Evolutionary conservation across 805 yeast species (phyloP), one percentile per base, ranked within the genome.

Genomic region (Metschnikowia proteae): DNA sequence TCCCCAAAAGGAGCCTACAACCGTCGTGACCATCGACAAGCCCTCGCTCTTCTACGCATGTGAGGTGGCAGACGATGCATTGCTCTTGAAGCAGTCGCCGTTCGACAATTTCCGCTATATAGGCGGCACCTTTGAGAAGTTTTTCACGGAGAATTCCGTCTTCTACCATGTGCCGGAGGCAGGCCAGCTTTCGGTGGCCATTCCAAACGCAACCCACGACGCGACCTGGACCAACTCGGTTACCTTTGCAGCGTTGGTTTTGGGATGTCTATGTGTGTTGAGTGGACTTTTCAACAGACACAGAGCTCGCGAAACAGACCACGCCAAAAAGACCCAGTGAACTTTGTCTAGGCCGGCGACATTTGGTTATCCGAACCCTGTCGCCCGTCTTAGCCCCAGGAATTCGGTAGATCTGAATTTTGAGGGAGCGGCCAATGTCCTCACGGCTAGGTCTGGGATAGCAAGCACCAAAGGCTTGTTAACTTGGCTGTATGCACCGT

Each of bases 41-140:
- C 73, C 75, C 4, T 36, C 56, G 13, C 38, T 71, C 6, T 72
- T 73, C 48, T 65, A 62, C 38, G 77, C 71, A 3, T 73, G 78
- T 56, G 67, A 66, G 28, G 69, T 62, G 6, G 39, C 49, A 0
- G 57, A 25, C 9, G 68, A 69, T 28, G 59, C 59, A 3, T 54
- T 61, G 22, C 54, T 67, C 10, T 50, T 73, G n/a, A 53, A 53
- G 10, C 57, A 59, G 11, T 70, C 74, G 8, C 77, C 78, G 1
- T 73, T 73, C 44, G 68, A 68, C 48, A 63, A 61, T 46, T 61
- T 54, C 37, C 38, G 26, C 25, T 42, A 41, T 6, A 49, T 67
- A 22, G 76, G 75, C 1, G 70, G 71, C 34, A 59, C 61, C 26
- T 72, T 59, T 52, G 70, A 69, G 53, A 52, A 59, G 23, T 67